These are phyloP conservation scores for Flaveria floridana DNA, from an alignment of 140 eudicot species.

Conservation along the genomic window DNA sequence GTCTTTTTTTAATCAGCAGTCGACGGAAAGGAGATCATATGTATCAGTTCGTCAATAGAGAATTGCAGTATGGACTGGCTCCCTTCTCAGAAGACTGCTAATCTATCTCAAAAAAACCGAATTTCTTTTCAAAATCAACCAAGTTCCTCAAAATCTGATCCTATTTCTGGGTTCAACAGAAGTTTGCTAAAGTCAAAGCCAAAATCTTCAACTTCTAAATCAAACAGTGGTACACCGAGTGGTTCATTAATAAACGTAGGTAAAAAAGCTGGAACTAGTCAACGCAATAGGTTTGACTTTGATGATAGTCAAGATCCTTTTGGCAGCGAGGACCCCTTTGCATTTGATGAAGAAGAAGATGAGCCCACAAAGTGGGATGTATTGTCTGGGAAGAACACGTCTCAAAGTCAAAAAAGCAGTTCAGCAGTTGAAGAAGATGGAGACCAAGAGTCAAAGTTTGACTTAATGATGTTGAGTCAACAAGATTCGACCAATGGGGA, in stretches of 20 bases:
- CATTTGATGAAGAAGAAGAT: slow-evolving; percentile 68
- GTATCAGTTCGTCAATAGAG: slow-evolving; percentile 49
- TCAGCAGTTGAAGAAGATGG: slow-evolving; percentile 39
- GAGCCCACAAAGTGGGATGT: slow-evolving; percentile 81
- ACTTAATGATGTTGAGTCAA: slow-evolving; percentile 40
- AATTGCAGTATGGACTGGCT: slow-evolving; percentile 43
- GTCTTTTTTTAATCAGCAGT: slow-evolving; percentile 37
- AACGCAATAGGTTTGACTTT: slow-evolving; percentile 28
- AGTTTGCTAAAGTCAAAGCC: slow-evolving; percentile 42
- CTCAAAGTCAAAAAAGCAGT: slow-evolving; percentile 45
- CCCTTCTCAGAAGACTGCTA: slow-evolving; percentile 37
- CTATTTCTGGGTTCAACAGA: slow-evolving; percentile 30
- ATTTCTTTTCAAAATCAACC: slow-evolving; percentile 30
- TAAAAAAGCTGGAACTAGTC: slow-evolving; percentile 36
- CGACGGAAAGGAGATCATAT: slow-evolving; percentile 38
- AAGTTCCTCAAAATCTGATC: slow-evolving; percentile 34
- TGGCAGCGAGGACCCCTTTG: slow-evolving; percentile 86
- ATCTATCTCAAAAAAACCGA: slow-evolving; percentile 36
- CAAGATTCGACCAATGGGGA: slow-evolving; percentile 54
- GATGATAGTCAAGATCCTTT: slow-evolving; percentile 81
- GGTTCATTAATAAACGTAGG: slow-evolving; percentile 38
- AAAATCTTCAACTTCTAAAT: slow-evolving; percentile 44
- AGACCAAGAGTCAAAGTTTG: slow-evolving; percentile 27
- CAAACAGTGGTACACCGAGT: slow-evolving; percentile 42
- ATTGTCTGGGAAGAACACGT: slow-evolving; percentile 39